These are phyloP conservation scores for Clarkia xantiana DNA, from an alignment of 345 rosid genomes.

Conservation along the genomic window DNA sequence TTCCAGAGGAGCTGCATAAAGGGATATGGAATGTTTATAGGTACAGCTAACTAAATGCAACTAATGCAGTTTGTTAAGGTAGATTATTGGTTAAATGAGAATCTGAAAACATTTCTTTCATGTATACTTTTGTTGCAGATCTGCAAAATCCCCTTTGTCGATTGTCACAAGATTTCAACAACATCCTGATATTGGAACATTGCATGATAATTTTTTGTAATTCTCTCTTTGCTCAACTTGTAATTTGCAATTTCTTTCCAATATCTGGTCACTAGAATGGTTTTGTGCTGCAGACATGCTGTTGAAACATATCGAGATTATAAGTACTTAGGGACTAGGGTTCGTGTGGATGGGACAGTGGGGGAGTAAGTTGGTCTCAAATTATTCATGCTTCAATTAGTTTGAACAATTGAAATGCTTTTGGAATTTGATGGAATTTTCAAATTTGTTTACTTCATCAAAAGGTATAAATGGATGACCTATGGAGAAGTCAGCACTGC, in stretches of 20 bases:
- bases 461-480: slow-evolving; percentile 91
- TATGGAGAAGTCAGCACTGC: slow-evolving; percentile 67
- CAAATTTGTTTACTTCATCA: slow-evolving; percentile 4
- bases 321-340: slow-evolving; percentile 75
- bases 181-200: slow-evolving; percentile 65
- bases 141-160: slow-evolving; percentile 43
- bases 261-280: no score
- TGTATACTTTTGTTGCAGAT: slow-evolving; percentile 25
- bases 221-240: slow-evolving; percentile 6
- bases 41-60: slow-evolving; percentile 13
- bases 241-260: no score
- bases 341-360: slow-evolving; percentile 46
- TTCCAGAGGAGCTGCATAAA: slow-evolving; percentile 60
- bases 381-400: neutral
- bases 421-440: slow-evolving; percentile 1
- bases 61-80: neutral
- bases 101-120: neutral
- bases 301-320: slow-evolving; percentile 38
- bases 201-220: slow-evolving; percentile 72
- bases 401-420: neutral
- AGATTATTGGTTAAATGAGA: neutral
- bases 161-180: slow-evolving; percentile 46
- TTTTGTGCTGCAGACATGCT: slow-evolving; percentile 32
- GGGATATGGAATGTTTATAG: slow-evolving; percentile 91
- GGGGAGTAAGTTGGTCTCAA: slow-evolving; percentile 54